These are phyloP conservation scores for Collybiopsis luxurians DNA, from an alignment of 768 basidiomycete genomes.

Conservation along the genomic window DNA sequence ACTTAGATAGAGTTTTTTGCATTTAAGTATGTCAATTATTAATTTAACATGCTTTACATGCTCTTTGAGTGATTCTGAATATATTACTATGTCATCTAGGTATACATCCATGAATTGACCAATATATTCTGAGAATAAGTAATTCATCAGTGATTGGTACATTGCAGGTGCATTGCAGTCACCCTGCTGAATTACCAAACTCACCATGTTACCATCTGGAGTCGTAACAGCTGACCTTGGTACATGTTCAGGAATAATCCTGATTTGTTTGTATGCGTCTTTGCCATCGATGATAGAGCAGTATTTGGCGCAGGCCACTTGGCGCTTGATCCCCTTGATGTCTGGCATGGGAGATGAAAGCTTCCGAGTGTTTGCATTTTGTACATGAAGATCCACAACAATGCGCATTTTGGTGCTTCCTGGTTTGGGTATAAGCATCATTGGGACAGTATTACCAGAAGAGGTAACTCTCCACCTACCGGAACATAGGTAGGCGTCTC, in stretches of 20 bases:
- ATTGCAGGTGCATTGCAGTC: too few species aligned
- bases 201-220: slow-evolving; percentile 28
- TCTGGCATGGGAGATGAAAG: slow-evolving; percentile 38
- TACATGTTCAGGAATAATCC: slow-evolving; percentile 23
- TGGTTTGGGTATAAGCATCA: slow-evolving; percentile 25
- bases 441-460: slow-evolving; percentile 12
- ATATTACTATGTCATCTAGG: slow-evolving; percentile 36
- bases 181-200: slow-evolving; percentile 26
- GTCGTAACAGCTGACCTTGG: slow-evolving; percentile 20
- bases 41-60: slow-evolving; percentile 21
- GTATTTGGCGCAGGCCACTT: slow-evolving; percentile 25
- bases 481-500: slow-evolving; percentile 16
- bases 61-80: slow-evolving; percentile 26
- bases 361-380: slow-evolving; percentile 37
- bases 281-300: slow-evolving; percentile 34
- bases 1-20: too few species aligned
- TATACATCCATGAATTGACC: slow-evolving; percentile 32
- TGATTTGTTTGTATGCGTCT: too few species aligned
- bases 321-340: slow-evolving; percentile 32
- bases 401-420: slow-evolving; percentile 25
- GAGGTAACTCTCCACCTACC: slow-evolving; percentile 23
- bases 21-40: slow-evolving; percentile 24
- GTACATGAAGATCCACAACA: slow-evolving; percentile 30
- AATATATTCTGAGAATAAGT: slow-evolving; percentile 22
- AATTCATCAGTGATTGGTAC: slow-evolving; percentile 33